Base-by-base conservation (phyloP, 352 stramenopile species). In the Sclerospora graminicola region DNA sequence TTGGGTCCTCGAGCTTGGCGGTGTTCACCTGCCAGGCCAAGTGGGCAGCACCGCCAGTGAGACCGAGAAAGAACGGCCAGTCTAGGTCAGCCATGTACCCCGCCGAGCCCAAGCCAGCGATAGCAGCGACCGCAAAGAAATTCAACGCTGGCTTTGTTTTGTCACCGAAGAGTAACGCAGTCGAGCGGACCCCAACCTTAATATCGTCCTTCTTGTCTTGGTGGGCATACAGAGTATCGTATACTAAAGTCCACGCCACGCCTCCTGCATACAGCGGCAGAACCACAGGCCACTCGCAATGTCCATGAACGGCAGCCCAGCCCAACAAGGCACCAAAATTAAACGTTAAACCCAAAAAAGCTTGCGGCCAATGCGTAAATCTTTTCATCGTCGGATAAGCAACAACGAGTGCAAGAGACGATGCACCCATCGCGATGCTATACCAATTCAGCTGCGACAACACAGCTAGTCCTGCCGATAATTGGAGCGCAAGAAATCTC, bases 191-290 rank as follows among this genome's bases (percentile, higher is more conserved):
- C 26, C 95, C 95, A 29, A 99, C 88, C 49, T 92, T 84, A 30
- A 73, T 54, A 75, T 99, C 96, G 61, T 99, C 96, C 10, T 81
- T 79, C 76, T 98, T 98, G 73, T 99, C 79, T 45, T 99, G 96
- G 68, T 99, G 94, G 9, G 95, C 96, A 70, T 99, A 99, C 16
- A 99, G 64, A 10, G 96, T 99, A 69, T 99, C 96, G 63, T 99
- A 99, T n/a, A 99, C 86, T 20, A 99, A 56, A 14, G 96, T 99
- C 96, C 96, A 99, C n/a, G 78, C 78, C 7, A 98, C 70, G 21
- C 94, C 91, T 15, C 80, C 86, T 0, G 69, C 63, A 69, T 99
- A 99, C 4, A 99, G 67, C 13, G 96, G 96, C 39, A 89, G 58
- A 28, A 97, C 78, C n/a, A 98, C 70, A 2, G 62, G 48, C 83